phyloP scores from a whole-genome alignment of 768 basidiomycete genomes.

The Daedaleopsis nitida region DNA sequence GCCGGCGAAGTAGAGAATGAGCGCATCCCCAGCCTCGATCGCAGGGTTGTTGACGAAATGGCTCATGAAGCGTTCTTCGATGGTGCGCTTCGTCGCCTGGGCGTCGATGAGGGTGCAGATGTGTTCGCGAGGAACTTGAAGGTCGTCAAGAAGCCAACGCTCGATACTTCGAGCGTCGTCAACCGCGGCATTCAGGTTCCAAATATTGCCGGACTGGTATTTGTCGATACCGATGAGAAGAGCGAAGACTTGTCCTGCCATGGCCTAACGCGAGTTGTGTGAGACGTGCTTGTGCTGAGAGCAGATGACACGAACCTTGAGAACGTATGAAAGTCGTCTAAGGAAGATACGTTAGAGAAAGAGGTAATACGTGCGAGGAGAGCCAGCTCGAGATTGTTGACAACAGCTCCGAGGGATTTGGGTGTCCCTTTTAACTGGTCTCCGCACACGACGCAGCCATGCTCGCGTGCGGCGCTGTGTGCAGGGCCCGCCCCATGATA shows the following conservation, averaged over 20 bases:
- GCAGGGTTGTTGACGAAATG: constrained; percentile 64
- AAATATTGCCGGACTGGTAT: constrained; percentile 61
- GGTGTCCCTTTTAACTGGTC: not conserved
- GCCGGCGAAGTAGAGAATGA: constrained; percentile 74
- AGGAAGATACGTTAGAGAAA: not conserved
- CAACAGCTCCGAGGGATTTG: not conserved
- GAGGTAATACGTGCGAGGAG: not conserved
- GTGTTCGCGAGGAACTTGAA: constrained; percentile 60
- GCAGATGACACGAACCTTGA: not conserved
- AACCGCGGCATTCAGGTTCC: constrained; percentile 67
- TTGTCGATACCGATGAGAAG: constrained; percentile 70
- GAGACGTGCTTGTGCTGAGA: not conserved
- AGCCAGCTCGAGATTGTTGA: not conserved
- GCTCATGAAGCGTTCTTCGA: constrained; percentile 60
- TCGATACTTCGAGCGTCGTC: constrained; percentile 63
- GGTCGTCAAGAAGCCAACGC: constrained; percentile 56
- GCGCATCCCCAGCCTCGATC: constrained; percentile 63
- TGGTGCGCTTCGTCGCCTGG: constrained; percentile 60
- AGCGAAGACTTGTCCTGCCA: constrained; percentile 57
- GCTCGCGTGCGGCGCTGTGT: not conserved
- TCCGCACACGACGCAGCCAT: not conserved
- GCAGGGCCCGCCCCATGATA: not conserved
- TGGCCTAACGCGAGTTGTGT: constrained; percentile 19
- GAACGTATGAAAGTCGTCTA: not conserved
- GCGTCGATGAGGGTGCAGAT: constrained; percentile 58